These are phyloP conservation scores for Blastocrithidia nonstop DNA, from an alignment of 208 protist genomes.

Conservation along the genomic window DNA sequence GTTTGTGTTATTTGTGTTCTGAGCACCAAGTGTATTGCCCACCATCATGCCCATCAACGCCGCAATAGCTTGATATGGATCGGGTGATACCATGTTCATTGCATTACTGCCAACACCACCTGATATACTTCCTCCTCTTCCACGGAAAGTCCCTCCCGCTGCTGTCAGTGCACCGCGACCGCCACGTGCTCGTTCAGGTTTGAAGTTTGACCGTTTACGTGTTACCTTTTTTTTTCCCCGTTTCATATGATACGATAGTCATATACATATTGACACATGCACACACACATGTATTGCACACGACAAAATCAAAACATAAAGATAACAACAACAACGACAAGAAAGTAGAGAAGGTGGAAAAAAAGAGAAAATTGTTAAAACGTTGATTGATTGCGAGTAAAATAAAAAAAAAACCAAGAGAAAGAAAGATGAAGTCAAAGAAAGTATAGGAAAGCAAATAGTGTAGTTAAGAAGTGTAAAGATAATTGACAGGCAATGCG, in stretches of 20 bases:
- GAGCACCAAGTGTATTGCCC: conserved; percentile 11
- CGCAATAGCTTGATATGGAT: conserved; percentile 47
- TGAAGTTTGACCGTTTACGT: conserved; percentile 56
- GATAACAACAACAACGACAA: conserved; percentile 2
- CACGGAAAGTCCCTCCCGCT: conserved; percentile 8
- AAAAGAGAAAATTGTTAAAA: not conserved
- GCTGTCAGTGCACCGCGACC: too few relatives aligned
- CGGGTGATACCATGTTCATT: conserved; percentile 3
- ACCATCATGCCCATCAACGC: conserved; percentile 55
- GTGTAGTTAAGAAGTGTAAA: not conserved
- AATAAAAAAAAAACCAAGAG: conserved; percentile 3
- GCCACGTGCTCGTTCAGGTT: conserved; percentile 24
- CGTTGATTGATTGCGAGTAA: not conserved
- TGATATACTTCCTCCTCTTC: conserved; percentile 7
- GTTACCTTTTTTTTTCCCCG: conserved; percentile 22
- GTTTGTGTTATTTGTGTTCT: conserved; percentile 1
- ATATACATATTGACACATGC: conserved; percentile 1
- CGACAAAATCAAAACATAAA: conserved; percentile 4
- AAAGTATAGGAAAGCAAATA: not conserved
- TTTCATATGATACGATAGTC: too few relatives aligned
- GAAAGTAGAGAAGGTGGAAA: not conserved
- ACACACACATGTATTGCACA: not conserved
- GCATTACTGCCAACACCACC: conserved; percentile 6
- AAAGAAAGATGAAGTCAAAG: conserved; percentile 4
- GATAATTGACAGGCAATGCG: conserved; percentile 1